phyloP scores from a whole-genome alignment of 148 eudicot genomes.

The Dianthus caryophyllus region DNA sequence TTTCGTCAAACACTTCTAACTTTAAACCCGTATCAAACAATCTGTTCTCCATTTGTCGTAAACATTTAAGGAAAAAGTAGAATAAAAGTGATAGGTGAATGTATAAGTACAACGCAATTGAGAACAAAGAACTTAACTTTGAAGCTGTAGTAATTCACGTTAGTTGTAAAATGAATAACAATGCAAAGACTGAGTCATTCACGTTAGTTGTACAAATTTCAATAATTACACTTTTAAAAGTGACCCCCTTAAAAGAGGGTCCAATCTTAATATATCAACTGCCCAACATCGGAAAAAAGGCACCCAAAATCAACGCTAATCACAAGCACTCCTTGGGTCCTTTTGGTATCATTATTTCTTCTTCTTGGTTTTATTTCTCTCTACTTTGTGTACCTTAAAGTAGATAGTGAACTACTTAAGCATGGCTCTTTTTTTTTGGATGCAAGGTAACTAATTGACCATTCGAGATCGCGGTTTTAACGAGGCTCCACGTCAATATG shows the following conservation, averaged over 20 bases:
- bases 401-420: background rate
- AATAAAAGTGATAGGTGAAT: conserved; percentile 2
- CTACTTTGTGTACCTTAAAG: conserved; percentile 9
- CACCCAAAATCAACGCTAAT: conserved; percentile 29
- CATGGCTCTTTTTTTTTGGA: too few relatives aligned
- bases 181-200: background rate
- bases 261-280: conserved; percentile 10
- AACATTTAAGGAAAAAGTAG: background rate
- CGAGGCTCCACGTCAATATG: too few relatives aligned
- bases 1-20: background rate
- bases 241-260: background rate
- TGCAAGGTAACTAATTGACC: too few relatives aligned
- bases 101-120: conserved; percentile 20
- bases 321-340: conserved; percentile 14
- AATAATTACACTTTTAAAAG: background rate
- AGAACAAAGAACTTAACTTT: conserved; percentile 18
- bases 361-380: too few relatives aligned
- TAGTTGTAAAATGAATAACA: background rate
- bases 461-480: too few relatives aligned
- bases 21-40: background rate
- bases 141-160: background rate
- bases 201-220: background rate
- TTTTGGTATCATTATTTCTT: conserved; percentile 5
- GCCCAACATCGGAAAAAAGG: background rate
- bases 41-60: background rate